phyloP scores from a whole-genome alignment of 2,329 filamentous ascomycete species.

The Thielaviopsis ethacetica region DNA sequence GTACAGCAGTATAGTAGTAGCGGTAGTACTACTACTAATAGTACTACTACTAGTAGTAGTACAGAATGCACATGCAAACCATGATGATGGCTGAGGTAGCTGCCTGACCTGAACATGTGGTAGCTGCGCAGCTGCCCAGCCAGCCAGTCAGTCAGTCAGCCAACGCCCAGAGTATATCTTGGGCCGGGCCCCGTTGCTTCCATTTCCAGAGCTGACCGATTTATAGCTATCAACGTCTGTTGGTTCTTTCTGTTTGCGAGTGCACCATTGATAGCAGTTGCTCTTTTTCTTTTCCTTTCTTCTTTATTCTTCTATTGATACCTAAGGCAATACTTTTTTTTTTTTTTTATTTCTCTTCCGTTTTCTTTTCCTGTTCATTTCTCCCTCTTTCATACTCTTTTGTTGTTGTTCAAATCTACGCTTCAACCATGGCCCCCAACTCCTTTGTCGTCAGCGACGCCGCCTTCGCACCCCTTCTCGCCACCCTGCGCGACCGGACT shows the following conservation, averaged over 20 bases:
- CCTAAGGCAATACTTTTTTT: not conserved
- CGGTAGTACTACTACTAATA: too few relatives aligned
- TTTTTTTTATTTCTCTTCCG: not conserved
- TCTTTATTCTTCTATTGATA: not conserved
- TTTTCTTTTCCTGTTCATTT: not conserved
- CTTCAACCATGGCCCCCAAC: conserved; percentile 3
- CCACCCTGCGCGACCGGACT: conserved; percentile 12
- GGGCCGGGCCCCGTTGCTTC: not conserved
- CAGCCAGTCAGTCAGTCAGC: not conserved
- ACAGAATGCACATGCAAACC: too few relatives aligned
- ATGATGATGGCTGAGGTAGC: too few relatives aligned
- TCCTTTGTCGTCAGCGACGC: conserved; percentile 6
- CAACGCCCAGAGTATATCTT: not conserved
- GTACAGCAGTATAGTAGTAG: too few relatives aligned
- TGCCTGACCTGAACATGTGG: not conserved
- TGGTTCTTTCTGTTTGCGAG: not conserved
- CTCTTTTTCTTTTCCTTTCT: not conserved
- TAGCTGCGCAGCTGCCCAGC: not conserved
- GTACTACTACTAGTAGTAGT: too few relatives aligned
- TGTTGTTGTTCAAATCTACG: not conserved
- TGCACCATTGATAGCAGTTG: not conserved
- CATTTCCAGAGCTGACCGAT: not conserved
- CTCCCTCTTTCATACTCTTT: not conserved
- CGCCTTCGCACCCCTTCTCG: conserved; percentile 7
- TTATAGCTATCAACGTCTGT: not conserved